phyloP scores from a whole-genome alignment of 805 yeast species.

The Tetrapisispora pingtungensis region DNA sequence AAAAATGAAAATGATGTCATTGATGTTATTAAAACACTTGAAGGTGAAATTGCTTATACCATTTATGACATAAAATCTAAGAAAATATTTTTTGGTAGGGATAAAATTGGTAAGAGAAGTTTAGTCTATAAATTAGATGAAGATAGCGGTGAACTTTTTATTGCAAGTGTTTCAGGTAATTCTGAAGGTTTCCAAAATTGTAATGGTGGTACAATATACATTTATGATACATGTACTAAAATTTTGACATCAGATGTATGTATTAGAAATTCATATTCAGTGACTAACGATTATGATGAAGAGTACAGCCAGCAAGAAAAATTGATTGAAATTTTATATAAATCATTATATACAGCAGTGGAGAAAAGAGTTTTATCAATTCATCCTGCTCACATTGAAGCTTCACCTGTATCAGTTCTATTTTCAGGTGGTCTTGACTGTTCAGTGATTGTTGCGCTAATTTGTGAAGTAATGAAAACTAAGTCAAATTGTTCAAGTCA shows the following conservation, averaged over 20 bases:
- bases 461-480: slow-evolving; percentile 23
- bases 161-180: slow-evolving; percentile 36
- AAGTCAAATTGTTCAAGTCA: slow-evolving; percentile 7
- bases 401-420: slow-evolving; percentile 44
- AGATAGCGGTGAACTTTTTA: slow-evolving; percentile 29
- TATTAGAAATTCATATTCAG: slow-evolving; percentile 12
- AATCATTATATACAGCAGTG: slow-evolving; percentile 33
- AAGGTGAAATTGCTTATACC: slow-evolving; percentile 78
- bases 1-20: slow-evolving; percentile 31
- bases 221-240: slow-evolving; percentile 27
- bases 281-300: slow-evolving; percentile 17
- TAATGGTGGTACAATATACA: slow-evolving; percentile 40
- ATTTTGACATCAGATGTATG: slow-evolving; percentile 11
- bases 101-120: slow-evolving; percentile 71
- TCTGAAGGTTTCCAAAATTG: slow-evolving; percentile 42
- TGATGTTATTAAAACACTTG: slow-evolving; percentile 35
- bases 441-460: slow-evolving; percentile 58
- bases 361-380: slow-evolving; percentile 47
- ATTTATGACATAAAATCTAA: slow-evolving; percentile 34
- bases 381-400: slow-evolving; percentile 40
- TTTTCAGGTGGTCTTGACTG: slow-evolving; percentile 97
- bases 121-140: slow-evolving; percentile 36
- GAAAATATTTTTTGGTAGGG: slow-evolving; percentile 70
- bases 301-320: slow-evolving; percentile 5
- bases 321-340: slow-evolving; percentile 18